phyloP scores from a whole-genome alignment of 2,329 filamentous ascomycete species.

The Botryotinia globosa region DNA sequence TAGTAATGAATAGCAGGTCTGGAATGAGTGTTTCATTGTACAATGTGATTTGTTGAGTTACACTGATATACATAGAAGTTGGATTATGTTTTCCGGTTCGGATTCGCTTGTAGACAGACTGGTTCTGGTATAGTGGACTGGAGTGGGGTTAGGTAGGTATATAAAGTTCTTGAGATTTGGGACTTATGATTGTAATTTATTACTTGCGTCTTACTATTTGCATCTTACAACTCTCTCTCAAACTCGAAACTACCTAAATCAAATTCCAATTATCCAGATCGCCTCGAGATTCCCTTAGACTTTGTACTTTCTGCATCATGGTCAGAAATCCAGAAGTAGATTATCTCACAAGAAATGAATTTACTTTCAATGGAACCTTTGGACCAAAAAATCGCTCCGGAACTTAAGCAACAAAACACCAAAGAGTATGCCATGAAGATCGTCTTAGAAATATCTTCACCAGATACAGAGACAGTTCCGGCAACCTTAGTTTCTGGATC shows the following conservation, averaged over 20 bases:
- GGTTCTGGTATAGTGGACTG: not conserved
- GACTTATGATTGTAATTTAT: no score
- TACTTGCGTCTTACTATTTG: no score
- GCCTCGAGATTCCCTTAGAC: fast-evolving
- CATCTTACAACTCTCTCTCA: no score
- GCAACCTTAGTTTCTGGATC: not conserved
- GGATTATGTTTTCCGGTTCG: fast-evolving
- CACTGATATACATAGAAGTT: not conserved
- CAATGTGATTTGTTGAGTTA: not conserved
- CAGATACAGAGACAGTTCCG: not conserved
- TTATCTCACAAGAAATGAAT: not conserved
- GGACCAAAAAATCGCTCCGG: not conserved
- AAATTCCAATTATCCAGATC: fast-evolving
- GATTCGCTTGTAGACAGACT: not conserved
- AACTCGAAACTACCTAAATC: not conserved
- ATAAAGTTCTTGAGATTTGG: not conserved
- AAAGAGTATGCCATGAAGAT: not conserved
- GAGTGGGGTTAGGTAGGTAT: not conserved
- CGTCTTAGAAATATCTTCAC: not conserved
- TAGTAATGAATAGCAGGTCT: not conserved
- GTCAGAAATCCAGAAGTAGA: not conserved
- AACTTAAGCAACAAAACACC: not conserved
- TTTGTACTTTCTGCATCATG: not conserved
- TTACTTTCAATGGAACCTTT: not conserved
- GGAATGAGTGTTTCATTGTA: fast-evolving